These are phyloP conservation scores for Linum tenue DNA, from an alignment of 345 rosid species.

Conservation along the genomic window DNA sequence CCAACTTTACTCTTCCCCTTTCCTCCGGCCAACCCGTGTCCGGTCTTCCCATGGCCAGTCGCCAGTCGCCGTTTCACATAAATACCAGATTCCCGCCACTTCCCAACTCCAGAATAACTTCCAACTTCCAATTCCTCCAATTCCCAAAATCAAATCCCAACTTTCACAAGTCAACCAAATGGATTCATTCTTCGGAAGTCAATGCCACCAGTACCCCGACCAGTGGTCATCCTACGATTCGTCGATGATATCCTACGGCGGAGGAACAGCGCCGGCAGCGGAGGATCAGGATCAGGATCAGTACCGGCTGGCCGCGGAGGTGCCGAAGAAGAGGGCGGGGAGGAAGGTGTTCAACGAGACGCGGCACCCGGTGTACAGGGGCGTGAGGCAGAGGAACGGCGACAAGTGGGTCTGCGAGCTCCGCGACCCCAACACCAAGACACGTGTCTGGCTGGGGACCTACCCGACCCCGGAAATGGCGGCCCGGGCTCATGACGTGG, in stretches of 20 bases:
- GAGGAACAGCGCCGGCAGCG: constrained; percentile 1
- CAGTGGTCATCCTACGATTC: neutral
- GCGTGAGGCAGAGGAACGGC: constrained; percentile 56
- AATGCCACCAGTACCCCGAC: neutral
- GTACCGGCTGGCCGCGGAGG: constrained; percentile 45
- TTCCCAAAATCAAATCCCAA: neutral
- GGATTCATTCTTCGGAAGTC: constrained; percentile 13
- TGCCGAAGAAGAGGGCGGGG: constrained; percentile 71
- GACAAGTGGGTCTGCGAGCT: constrained; percentile 94
- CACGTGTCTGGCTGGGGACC: constrained; percentile 88
- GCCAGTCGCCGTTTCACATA: neutral
- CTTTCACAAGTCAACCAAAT: neutral
- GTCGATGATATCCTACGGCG: neutral
- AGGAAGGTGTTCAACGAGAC: constrained; percentile 83
- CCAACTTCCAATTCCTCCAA: neutral
- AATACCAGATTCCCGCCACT: neutral
- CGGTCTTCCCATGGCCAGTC: neutral
- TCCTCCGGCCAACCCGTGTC: neutral
- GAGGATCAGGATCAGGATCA: neutral
- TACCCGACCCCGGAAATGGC: constrained; percentile 76
- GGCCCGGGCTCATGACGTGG: constrained; percentile 90
- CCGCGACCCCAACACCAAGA: constrained; percentile 68
- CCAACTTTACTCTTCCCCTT: neutral
- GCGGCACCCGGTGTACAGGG: constrained; percentile 77
- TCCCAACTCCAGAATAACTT: neutral